phyloP scores from a whole-genome alignment of 2,329 filamentous ascomycete genomes.

The Neonectria neomacrospora region DNA sequence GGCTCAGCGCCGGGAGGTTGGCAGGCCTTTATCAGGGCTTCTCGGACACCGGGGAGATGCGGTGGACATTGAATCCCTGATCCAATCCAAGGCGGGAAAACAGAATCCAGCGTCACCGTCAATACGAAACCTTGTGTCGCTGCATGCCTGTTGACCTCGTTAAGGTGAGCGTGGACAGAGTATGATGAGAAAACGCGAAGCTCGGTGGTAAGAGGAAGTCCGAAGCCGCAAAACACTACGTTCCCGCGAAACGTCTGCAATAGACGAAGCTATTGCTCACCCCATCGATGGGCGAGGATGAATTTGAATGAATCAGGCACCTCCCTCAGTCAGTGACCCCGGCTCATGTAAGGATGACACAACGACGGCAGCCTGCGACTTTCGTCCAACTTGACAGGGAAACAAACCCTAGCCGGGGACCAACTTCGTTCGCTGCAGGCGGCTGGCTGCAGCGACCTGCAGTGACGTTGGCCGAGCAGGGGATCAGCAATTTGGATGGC shows the following conservation, averaged over 20 bases:
- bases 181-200: neutral
- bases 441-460: too few relatives aligned
- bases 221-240: neutral
- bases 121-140: neutral
- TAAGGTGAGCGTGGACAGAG: neutral
- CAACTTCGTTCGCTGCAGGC: neutral
- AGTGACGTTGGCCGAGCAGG: too few relatives aligned
- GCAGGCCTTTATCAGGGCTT: slow-evolving; percentile 2
- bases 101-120: slow-evolving; percentile 6
- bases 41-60: neutral
- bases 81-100: neutral
- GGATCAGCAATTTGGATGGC: neutral
- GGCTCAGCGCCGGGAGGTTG: neutral
- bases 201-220: neutral
- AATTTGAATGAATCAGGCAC: neutral
- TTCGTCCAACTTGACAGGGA: neutral
- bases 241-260: neutral
- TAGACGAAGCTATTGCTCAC: neutral
- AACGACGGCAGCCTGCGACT: neutral
- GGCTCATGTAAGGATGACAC: neutral
- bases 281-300: neutral
- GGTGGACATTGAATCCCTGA: neutral
- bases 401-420: neutral
- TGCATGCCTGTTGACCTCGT: neutral
- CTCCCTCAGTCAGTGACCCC: neutral